Conservation (phyloP, 805 yeast genomes). For the Ogataea allantospora region DNA sequence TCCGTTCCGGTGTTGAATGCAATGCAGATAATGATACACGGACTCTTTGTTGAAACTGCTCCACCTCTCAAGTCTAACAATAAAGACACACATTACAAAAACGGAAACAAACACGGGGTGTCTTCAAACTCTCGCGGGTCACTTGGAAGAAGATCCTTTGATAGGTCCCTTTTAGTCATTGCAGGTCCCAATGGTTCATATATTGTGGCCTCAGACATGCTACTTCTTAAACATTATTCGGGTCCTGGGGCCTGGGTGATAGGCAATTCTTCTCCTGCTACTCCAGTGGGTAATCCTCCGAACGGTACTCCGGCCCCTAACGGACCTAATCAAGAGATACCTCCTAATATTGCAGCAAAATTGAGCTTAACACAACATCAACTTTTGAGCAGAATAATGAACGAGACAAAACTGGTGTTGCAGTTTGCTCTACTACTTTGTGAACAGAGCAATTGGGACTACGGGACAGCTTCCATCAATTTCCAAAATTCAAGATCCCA, state of each 20-base stretch:
- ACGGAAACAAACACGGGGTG: slow-evolving; percentile 27
- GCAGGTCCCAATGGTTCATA: slow-evolving; percentile 66
- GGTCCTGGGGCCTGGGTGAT: slow-evolving; percentile 55
- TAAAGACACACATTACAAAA: slow-evolving; percentile 13
- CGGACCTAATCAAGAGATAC: slow-evolving; percentile 31
- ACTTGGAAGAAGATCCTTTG: slow-evolving; percentile 72
- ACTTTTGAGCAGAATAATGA: slow-evolving; percentile 59
- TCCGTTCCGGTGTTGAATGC: slow-evolving; percentile 72
- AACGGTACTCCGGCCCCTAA: not conserved
- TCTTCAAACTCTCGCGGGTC: slow-evolving; percentile 25
- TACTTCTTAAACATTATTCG: slow-evolving; percentile 62
- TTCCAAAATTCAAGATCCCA: slow-evolving; percentile 60
- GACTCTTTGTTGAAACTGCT: slow-evolving; percentile 70
- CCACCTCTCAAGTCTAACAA: slow-evolving; percentile 41
- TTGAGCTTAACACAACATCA: slow-evolving; percentile 58
- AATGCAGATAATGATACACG: slow-evolving; percentile 77
- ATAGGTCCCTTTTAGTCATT: slow-evolving; percentile 75
- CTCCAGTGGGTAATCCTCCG: not conserved
- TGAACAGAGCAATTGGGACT: slow-evolving; percentile 86
- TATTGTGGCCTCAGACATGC: slow-evolving; percentile 83
- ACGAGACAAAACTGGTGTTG: slow-evolving; percentile 73
- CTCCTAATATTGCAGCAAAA: slow-evolving; percentile 53
- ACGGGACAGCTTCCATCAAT: slow-evolving; percentile 61
- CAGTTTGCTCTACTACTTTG: slow-evolving; percentile 80
- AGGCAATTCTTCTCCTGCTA: not conserved